Evolutionary conservation across 768 basidiomycete genomes (phyloP).

Genomic region (Naganishia kalamii): DNA sequence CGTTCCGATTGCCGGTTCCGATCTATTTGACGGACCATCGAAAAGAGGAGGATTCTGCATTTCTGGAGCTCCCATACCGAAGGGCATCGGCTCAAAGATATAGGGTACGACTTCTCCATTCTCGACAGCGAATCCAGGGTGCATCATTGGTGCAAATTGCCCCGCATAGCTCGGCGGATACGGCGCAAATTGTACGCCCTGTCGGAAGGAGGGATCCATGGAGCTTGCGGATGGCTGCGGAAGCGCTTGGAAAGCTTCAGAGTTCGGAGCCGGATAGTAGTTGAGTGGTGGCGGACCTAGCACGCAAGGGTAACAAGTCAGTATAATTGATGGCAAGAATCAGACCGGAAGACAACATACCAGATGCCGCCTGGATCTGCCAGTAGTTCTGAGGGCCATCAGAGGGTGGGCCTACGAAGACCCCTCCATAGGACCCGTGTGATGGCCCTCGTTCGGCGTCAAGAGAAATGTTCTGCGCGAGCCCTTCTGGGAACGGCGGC

Average conservation of each 20-base stretch:
- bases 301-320: not conserved
- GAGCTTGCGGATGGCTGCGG: not conserved
- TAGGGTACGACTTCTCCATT: slow-evolving; percentile 22
- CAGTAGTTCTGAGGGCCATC: too few species aligned
- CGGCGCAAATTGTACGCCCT: not conserved
- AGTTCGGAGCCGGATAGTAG: not conserved
- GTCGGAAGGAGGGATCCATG: not conserved
- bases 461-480: too few species aligned
- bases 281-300: not conserved
- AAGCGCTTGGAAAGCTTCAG: not conserved
- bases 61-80: slow-evolving; percentile 2
- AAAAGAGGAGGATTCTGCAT: not conserved
- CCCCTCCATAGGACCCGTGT: too few species aligned
- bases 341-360: too few species aligned
- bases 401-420: too few species aligned
- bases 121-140: slow-evolving; percentile 21
- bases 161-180: not conserved
- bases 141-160: slow-evolving; percentile 11
- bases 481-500: too few species aligned
- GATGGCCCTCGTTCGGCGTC: too few species aligned
- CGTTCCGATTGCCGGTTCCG: slow-evolving; percentile 8
- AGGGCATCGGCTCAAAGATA: slow-evolving; percentile 29
- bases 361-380: too few species aligned
- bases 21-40: not conserved
- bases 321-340: too few species aligned